Conservation (phyloP, 2,329 filamentous ascomycete genomes). For the Colletotrichum kahawae region DNA sequence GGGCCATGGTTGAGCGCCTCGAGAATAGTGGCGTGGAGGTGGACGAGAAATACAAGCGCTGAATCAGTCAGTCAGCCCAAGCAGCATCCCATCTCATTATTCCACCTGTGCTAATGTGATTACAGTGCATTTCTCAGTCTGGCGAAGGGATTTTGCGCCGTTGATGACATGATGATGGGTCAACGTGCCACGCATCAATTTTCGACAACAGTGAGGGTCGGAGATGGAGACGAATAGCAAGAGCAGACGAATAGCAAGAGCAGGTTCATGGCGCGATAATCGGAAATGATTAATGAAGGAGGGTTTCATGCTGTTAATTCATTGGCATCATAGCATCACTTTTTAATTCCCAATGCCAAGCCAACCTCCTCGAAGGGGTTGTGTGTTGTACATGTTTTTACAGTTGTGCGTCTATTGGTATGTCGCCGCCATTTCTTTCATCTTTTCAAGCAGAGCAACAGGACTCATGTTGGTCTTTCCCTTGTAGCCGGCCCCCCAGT, state of each 20-base stretch:
- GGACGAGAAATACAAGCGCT: slow-evolving; percentile 50
- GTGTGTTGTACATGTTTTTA: slow-evolving; percentile 7
- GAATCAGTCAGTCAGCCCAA: slow-evolving; percentile 23
- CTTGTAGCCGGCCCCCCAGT: slow-evolving; percentile 30
- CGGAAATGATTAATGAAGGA: neutral
- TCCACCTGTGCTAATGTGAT: neutral
- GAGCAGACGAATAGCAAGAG: neutral
- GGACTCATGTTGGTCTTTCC: slow-evolving; percentile 47
- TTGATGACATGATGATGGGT: neutral
- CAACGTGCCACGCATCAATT: slow-evolving; percentile 8
- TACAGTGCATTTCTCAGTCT: neutral
- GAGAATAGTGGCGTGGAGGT: slow-evolving; percentile 65
- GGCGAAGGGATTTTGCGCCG: neutral
- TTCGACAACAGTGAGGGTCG: neutral
- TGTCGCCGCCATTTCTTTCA: slow-evolving; percentile 50
- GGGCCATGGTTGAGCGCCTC: slow-evolving; percentile 61
- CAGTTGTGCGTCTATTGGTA: slow-evolving; percentile 44
- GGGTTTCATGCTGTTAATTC: neutral
- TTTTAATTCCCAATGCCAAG: neutral
- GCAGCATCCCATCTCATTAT: neutral
- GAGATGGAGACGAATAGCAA: neutral
- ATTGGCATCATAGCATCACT: neutral
- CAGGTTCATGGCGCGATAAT: neutral
- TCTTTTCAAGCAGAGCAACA: slow-evolving; percentile 46
- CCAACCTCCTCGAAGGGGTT: neutral